Evolutionary conservation across 345 rosid species (phyloP).

Genomic region (Citropsis articulata): DNA sequence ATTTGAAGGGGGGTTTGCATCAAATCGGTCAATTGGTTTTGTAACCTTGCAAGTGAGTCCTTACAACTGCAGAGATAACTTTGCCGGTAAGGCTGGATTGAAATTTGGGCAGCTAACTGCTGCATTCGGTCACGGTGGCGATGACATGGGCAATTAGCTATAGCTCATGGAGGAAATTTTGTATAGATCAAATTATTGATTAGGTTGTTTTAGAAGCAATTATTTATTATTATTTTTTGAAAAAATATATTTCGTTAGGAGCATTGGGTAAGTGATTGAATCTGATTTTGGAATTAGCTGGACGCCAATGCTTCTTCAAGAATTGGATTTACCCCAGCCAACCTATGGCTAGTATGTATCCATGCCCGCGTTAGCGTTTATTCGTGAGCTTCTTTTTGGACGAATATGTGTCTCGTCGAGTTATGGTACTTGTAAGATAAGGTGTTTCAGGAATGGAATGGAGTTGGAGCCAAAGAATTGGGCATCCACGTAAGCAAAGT

Average conservation of each 20-base stretch:
- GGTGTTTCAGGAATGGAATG: too few relatives aligned
- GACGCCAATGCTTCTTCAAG: background rate
- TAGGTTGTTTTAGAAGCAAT: background rate
- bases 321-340: too few relatives aligned
- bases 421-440: too few relatives aligned
- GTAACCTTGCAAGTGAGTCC: conserved; percentile 13
- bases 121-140: conserved; percentile 18
- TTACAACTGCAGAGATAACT: conserved; percentile 26
- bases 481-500: too few relatives aligned
- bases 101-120: conserved; percentile 34
- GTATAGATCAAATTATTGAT: background rate
- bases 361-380: background rate
- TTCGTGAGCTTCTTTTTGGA: background rate
- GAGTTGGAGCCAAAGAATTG: too few relatives aligned
- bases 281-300: background rate
- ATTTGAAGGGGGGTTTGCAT: background rate
- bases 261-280: background rate
- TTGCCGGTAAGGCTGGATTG: conserved; percentile 9
- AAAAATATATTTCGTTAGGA: background rate
- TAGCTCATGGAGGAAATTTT: background rate
- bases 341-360: too few relatives aligned
- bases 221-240: background rate
- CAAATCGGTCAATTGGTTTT: conserved; percentile 26
- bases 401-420: too few relatives aligned
- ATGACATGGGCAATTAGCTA: background rate